Evolutionary conservation across 257 asterid species (phyloP).

Genomic region (Forsythia suspensa): DNA sequence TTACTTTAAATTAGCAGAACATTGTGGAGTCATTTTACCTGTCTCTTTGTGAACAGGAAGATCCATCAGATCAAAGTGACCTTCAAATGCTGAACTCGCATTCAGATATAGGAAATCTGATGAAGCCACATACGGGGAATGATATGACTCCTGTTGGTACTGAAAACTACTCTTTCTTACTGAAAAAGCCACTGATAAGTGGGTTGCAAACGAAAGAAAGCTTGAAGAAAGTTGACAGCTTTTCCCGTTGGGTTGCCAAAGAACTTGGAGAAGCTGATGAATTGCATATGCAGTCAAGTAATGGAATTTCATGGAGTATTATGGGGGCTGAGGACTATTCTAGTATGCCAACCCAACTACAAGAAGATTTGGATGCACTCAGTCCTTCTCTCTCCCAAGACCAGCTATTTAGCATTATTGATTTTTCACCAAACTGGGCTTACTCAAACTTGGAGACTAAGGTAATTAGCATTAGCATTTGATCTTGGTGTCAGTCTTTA

Average conservation of each 20-base stretch:
- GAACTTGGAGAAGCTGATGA: constrained; percentile 78
- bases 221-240: constrained; percentile 94
- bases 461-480: constrained; percentile 37
- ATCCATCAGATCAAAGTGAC: constrained; percentile 38
- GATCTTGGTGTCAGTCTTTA: too few relatives aligned
- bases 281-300: constrained; percentile 56
- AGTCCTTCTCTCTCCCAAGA: constrained; percentile 77
- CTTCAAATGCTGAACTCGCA: constrained; percentile 43
- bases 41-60: constrained; percentile 46
- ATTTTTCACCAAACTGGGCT: constrained; percentile 76
- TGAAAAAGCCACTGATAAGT: constrained; percentile 61
- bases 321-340: constrained; percentile 67
- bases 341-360: constrained; percentile 62
- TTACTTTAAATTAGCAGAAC: constrained; percentile 43
- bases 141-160: constrained; percentile 35
- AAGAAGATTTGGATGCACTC: constrained; percentile 58
- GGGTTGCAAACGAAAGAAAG: constrained; percentile 63
- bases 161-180: constrained; percentile 44
- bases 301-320: constrained; percentile 65
- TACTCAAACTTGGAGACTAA: constrained; percentile 60
- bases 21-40: constrained; percentile 33
- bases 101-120: constrained; percentile 35
- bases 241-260: constrained; percentile 87
- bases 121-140: constrained; percentile 44
- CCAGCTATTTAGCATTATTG: constrained; percentile 79